Base-by-base conservation (phyloP, 495 filamentous ascomycete genomes). In the Usnea hakonensis region DNA sequence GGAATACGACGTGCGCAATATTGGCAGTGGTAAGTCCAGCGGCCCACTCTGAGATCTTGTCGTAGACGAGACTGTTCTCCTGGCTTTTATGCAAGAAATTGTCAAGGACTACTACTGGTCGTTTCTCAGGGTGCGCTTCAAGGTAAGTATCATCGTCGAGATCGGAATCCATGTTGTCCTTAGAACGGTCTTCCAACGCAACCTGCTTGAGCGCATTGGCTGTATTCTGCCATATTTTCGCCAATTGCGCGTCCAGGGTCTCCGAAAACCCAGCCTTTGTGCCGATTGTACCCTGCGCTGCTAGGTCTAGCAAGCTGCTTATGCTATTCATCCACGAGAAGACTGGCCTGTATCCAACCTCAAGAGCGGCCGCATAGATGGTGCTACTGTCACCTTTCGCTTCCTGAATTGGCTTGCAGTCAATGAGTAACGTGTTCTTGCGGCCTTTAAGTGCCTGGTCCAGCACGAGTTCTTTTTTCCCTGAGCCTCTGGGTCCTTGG, bases 271-370 rank as follows among this genome's bases (percentile, higher is more conserved):
- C 94, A 17, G 95, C 87, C 68, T 96, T 96, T 52, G 91, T 88
- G 16, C 94, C 94, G 41, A 95, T 95, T 40, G 93, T 91, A 63
- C 94, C 89, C 67, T 97, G 92, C 19, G 92, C 88, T 21, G 91
- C 94, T 46, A 98, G 82, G 66, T 98, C 94, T 64, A 96, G 79
- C 65, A 96, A 80, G 71, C 90, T 95, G 72, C 88, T 95, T 61
- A 97, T 82, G 65, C 85, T 96, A 72, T 98, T 98, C 77, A 94
- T 86, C 89, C 91, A 98, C 0, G 89, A 93, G 72, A 98, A 98
- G 9, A 98, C 82, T 0, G 94, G 94, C 2, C 90, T 79, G 67
- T 97, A 98, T 43, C 94, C 94, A 60, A 97, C 94, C 68, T 93
- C 83, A 7, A 75, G 72, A 2, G 95, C 95, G 3, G 91, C 88